A percentile compares a stretch with the other conserved stretches of the same genome.
Evolutionary conservation across 495 filamentous ascomycete genomes (phyloP).

Genomic region (Xylaria nigripes): DNA sequence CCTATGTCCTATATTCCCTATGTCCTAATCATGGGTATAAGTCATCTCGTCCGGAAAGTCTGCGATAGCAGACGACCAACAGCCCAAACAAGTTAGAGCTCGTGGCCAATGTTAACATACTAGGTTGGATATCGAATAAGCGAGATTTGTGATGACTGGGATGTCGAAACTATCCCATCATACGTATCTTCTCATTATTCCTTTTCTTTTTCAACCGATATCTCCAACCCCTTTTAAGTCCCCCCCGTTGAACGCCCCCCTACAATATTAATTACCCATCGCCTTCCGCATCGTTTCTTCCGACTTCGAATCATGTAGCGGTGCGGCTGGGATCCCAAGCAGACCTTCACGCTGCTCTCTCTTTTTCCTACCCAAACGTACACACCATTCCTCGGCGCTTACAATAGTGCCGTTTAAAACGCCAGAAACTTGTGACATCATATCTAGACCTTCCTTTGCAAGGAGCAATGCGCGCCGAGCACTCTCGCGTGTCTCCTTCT

Average conservation of each 20-base stretch:
- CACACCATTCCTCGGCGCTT: constrained; percentile 82
- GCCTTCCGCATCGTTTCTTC: constrained; percentile 14
- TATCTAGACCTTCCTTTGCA: constrained; percentile 79
- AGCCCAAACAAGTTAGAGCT: background rate
- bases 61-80: background rate
- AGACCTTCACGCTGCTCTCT: constrained; percentile 23
- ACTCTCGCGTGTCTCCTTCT: constrained; percentile 36
- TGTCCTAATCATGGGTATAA: background rate
- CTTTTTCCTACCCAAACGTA: constrained; percentile 56
- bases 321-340: constrained; percentile 7
- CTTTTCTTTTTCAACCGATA: background rate
- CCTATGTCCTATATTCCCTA: background rate
- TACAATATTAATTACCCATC: constrained; percentile 12
- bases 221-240: constrained; percentile 11
- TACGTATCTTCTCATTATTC: background rate
- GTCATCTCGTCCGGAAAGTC: background rate
- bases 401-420: constrained; percentile 77
- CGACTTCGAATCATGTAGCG: constrained; percentile 19
- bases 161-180: background rate
- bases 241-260: constrained; percentile 16
- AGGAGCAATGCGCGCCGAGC: constrained; percentile 70
- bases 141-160: background rate
- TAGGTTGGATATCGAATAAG: background rate
- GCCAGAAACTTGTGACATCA: constrained; percentile 75
- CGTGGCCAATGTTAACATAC: background rate